Evolutionary conservation across 164 flowering plant species (phyloP).

Genomic region (Amborella trichopoda): DNA sequence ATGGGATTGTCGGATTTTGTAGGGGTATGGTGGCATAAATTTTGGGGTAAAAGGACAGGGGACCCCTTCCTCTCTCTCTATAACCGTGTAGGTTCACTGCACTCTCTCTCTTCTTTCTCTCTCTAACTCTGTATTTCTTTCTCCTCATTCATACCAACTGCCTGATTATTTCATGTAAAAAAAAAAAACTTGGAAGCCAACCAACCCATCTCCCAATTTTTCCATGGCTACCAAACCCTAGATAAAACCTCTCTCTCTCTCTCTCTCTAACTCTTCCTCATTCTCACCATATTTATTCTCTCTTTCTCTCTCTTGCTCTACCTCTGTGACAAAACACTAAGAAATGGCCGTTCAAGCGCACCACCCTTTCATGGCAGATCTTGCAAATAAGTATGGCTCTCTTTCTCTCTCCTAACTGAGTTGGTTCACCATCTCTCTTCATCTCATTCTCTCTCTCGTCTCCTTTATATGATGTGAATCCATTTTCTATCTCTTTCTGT

Average conservation of each 20-base stretch:
- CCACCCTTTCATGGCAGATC: conserved; percentile 9
- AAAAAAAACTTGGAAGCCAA: too few relatives aligned
- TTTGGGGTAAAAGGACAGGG: too few relatives aligned
- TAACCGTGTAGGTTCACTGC: too few relatives aligned
- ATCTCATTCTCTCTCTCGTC: conserved; percentile 5
- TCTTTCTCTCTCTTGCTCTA: not conserved
- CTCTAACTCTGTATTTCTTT: too few relatives aligned
- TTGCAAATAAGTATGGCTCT: not conserved
- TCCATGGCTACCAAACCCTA: conserved; percentile 6
- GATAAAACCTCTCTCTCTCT: conserved; percentile 10
- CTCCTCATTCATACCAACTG: conserved; percentile 2
- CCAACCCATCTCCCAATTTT: not conserved
- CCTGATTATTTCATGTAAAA: too few relatives aligned
- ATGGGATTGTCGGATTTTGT: too few relatives aligned
- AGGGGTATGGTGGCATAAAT: too few relatives aligned
- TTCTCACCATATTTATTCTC: not conserved
- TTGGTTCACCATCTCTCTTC: conserved; percentile 28
- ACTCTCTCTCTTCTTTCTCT: too few relatives aligned
- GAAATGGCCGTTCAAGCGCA: conserved; percentile 57
- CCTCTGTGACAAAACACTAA: not conserved
- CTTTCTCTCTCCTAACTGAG: not conserved
- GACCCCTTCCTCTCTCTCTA: too few relatives aligned
- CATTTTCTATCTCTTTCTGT: conserved; percentile 11
- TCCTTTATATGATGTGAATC: conserved; percentile 12
- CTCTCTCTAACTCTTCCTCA: conserved; percentile 2